Conservation (phyloP, 768 basidiomycete genomes). For the Agaricus blazei region DNA sequence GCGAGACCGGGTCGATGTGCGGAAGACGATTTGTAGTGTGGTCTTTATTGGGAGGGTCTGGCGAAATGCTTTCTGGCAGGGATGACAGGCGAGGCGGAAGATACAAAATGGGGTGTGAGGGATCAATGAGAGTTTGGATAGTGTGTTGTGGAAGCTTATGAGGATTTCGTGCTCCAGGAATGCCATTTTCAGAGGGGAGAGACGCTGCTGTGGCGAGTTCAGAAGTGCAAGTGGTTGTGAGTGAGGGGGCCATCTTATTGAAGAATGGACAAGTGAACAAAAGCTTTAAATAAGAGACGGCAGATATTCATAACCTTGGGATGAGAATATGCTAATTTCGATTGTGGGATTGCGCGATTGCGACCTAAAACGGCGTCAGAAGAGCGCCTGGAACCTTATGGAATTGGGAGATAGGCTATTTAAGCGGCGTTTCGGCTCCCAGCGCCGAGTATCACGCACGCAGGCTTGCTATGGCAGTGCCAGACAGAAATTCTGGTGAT, state of each 20-base stretch:
- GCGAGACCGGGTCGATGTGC: constrained; percentile 77
- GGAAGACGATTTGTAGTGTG: constrained; percentile 74
- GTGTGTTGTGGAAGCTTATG: constrained; percentile 54
- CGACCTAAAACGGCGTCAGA: too few species aligned
- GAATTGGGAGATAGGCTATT: too few species aligned
- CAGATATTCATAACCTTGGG: neutral
- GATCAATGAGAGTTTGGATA: constrained; percentile 17
- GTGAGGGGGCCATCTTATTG: constrained; percentile 21
- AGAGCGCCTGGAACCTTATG: too few species aligned
- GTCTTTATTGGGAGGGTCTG: constrained; percentile 15
- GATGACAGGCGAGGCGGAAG: constrained; percentile 83
- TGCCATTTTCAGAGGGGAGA: constrained; percentile 1
- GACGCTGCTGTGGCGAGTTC: constrained; percentile 4
- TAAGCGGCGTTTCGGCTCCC: too few species aligned
- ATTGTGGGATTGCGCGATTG: constrained; percentile 10
- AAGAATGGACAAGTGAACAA: neutral
- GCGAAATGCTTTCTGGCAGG: constrained; percentile 39
- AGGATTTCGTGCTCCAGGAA: constrained; percentile 35
- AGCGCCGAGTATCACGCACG: too few species aligned
- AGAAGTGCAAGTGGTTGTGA: constrained; percentile 25
- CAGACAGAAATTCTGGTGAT: too few species aligned
- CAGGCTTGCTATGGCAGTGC: too few species aligned
- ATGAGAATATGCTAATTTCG: neutral
- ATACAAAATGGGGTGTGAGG: constrained; percentile 57
- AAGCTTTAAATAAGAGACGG: neutral